Evolutionary conservation across 345 rosid genomes (phyloP), one percentile per base, ranked within the genome.

Genomic region (Citropsis articulata): DNA sequence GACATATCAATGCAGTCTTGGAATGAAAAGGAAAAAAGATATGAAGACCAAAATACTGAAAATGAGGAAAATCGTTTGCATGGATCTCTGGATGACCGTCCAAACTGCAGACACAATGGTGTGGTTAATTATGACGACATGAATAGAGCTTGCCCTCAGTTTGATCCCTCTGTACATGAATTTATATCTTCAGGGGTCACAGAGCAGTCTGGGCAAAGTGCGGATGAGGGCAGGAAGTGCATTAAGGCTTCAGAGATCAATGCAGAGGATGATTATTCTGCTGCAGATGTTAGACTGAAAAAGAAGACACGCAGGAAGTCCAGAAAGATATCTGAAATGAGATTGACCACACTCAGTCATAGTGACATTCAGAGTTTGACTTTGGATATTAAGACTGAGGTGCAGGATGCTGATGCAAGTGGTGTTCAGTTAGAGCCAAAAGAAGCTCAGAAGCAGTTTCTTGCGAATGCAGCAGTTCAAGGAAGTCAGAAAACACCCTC

Each of bases 251-350:
- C 87, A 48, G 71, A 42, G 21, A 75, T 81, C 18, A 66, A 77
- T 78, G 73, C 71, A 9, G 87, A 85, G 75, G 88, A 75, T 79
- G 81, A 73, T 69, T 61, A 36, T 84, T 79, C 45, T 75, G 27
- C 55, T 4, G 59, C 60, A 66, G 84, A 75, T 72, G 81, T 77
- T 78, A 65, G 64, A 74, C 72, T 73, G 77, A 88, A 83, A 79
- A 90, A 77, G 85, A 92, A 90, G 90, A 81, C 82, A 53, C 88
- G 83, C 66, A 90, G 88, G 85, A 92, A 90, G 85, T 91, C 92
- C 31, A 93, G 82, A 83, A 92, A 87, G 75, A 84, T 87, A 83
- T 90, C 98, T 35, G 89, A 86, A 84, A 85, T 88, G 71, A 86
- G 83, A 88, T 83, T 81, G 71, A 38, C 84, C 55, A 35, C 78